Base-by-base conservation (phyloP, 345 rosid species). In the Euphorbia pulcherrima region DNA sequence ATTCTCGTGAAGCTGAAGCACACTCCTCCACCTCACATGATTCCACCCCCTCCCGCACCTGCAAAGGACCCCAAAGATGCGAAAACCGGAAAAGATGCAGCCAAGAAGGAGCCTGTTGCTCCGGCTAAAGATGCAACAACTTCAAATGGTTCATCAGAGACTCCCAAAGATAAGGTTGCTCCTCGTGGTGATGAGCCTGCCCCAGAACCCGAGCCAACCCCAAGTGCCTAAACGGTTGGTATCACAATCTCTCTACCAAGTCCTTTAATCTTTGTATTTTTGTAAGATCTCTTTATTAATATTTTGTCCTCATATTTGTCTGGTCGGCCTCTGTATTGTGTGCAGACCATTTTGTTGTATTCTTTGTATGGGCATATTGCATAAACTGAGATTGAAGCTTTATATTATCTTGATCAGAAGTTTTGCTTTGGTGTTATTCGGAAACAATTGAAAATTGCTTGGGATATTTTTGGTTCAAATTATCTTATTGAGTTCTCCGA, bases 11-110 rank as follows among this genome's bases (percentile, higher is more conserved):
- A 76, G 39, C 73, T 76, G 64, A 76, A 76, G 58, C 80, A 76
- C 56, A 72, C 75, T 8, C 80, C 80, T 14, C 80, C 80, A 16
- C 76, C 80, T 29, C 80, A 76, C 75, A 76, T 76, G 80, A 40
- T 76, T 2, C 80, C 80, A 40, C 79, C 76, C 20, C 80, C 80
- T 27, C 79, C 66, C 40, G 72, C 74, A 70, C 75, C 87, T 14
- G 72, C 81, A 13, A 71, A 72, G 65, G 74, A 70, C 10, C 68
- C 66, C 50, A 76, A 72, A 39, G 79, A 65, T n/a, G 74, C 65
- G n/a, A 77, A 77, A 68, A 67, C 61, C 6, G 77, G 37, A 40
- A 80, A 84, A 33, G 83, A 53, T 12, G 65, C 74, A 0, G 73
- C 78, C 23, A 75, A 76, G 66, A 75, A 29, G 12, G 71, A 78